Percentiles rank a stretch among this genome's conserved stretches.
phyloP scores from a whole-genome alignment of 1,284 basidiomycete species.

The Ustilago cynodontis region DNA sequence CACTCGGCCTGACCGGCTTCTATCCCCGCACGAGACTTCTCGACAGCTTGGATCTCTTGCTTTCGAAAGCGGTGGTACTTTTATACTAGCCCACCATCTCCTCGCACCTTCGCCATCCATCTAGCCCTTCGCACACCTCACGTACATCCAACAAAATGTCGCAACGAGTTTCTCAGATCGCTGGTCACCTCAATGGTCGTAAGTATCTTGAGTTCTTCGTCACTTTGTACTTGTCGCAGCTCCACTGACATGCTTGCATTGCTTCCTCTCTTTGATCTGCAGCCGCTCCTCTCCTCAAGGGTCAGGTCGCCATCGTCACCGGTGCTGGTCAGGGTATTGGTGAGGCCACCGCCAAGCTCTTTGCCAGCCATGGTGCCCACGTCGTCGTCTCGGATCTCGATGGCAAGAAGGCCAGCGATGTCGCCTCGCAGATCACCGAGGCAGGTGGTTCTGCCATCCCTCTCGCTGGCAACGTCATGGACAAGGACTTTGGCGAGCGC shows the following conservation, averaged over 20 bases:
- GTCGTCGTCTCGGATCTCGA: conserved; percentile 81
- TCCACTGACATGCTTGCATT: background rate
- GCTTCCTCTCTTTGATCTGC: background rate
- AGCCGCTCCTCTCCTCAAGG: conserved; percentile 70
- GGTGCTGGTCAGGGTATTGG: conserved; percentile 72
- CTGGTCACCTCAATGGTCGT: conserved; percentile 53
- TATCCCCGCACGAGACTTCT: conserved; percentile 6
- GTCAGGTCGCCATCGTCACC: conserved; percentile 86
- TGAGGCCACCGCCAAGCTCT: conserved; percentile 77
- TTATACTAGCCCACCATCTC: background rate
- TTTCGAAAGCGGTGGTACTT: background rate
- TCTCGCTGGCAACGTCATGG: conserved; percentile 62
- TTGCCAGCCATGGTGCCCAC: conserved; percentile 86
- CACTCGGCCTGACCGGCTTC: conserved; percentile 27
- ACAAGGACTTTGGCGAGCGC: conserved; percentile 79
- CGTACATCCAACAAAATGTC: conserved; percentile 31
- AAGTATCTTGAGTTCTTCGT: conserved; percentile 16
- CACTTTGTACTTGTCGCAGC: background rate
- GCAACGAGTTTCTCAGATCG: conserved; percentile 50
- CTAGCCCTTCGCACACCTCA: background rate
- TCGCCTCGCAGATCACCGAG: conserved; percentile 74
- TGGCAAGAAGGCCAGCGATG: conserved; percentile 55
- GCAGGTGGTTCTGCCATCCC: conserved; percentile 77
- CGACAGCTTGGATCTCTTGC: background rate
- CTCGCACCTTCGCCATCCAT: background rate